Percentiles rank a stretch among this genome's conserved stretches.
Conservation (phyloP, 768 basidiomycete genomes). For the Leccinum disarticulatum region DNA sequence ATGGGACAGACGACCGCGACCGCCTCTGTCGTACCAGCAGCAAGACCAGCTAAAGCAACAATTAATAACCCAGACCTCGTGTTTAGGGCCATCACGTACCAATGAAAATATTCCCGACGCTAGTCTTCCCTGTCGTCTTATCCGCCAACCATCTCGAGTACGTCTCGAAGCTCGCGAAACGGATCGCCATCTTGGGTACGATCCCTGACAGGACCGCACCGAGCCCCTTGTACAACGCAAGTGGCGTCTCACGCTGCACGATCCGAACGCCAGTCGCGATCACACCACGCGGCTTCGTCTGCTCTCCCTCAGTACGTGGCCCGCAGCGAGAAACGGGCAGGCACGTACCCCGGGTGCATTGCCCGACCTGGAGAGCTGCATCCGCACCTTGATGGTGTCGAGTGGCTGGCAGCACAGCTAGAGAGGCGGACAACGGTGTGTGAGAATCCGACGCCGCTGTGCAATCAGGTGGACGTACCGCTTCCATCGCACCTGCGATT, state of each 20-base stretch:
- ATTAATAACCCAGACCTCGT: background rate
- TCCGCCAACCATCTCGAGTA: slow-evolving; percentile 87
- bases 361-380: slow-evolving; percentile 92
- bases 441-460: slow-evolving; percentile 5
- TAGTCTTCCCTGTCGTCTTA: slow-evolving; percentile 74
- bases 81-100: slow-evolving; percentile 46
- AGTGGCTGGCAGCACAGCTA: slow-evolving; percentile 87
- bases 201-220: slow-evolving; percentile 96
- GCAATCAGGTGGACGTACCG: slow-evolving; percentile 46
- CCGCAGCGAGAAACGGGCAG: background rate
- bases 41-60: slow-evolving; percentile 76
- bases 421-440: background rate
- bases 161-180: slow-evolving; percentile 95
- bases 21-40: slow-evolving; percentile 94
- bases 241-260: slow-evolving; percentile 84
- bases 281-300: slow-evolving; percentile 94
- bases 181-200: slow-evolving; percentile 99
- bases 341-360: slow-evolving; percentile 75
- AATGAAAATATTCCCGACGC: slow-evolving; percentile 79
- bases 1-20: slow-evolving; percentile 95
- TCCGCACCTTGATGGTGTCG: slow-evolving; percentile 99
- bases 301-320: slow-evolving; percentile 1
- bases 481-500: slow-evolving; percentile 90
- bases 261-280: slow-evolving; percentile 89
- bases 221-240: slow-evolving; percentile 96